A percentile compares a stretch with the other conserved stretches of the same genome.
Conservation (phyloP, 73 alveolate species). For the Paramecium sexaurelia region DNA sequence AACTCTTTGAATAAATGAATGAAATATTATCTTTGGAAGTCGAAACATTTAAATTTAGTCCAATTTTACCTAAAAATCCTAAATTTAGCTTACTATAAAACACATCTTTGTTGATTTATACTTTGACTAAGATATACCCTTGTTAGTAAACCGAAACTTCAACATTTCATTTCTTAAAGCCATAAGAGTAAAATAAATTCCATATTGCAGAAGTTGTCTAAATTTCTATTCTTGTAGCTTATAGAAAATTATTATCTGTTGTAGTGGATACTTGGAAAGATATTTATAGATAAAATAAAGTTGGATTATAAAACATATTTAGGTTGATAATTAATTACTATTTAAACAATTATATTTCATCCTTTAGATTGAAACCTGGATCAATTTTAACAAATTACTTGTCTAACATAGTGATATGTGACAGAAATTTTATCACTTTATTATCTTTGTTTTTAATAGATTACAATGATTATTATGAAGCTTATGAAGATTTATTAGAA, state of each 20-base stretch:
- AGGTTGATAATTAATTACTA: neutral
- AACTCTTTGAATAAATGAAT: neutral
- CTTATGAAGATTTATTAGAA: neutral
- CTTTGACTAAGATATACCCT: neutral
- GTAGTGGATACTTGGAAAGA: neutral
- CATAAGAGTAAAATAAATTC: neutral
- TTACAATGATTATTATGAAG: neutral
- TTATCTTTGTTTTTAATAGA: neutral
- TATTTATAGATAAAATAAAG: neutral
- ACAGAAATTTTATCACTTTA: neutral
- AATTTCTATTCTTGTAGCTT: neutral
- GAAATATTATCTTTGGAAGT: neutral
- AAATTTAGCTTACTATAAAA: neutral
- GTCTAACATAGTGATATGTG: neutral
- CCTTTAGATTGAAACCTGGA: neutral
- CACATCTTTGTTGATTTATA: neutral
- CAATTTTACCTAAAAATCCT: neutral
- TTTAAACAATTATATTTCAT: neutral
- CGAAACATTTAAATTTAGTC: neutral
- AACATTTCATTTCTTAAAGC: neutral
- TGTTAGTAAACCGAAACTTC: neutral
- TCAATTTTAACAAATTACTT: neutral
- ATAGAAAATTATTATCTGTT: neutral
- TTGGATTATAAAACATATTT: neutral
- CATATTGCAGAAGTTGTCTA: neutral